A percentile compares a stretch with the other conserved stretches of the same genome.
phyloP scores from a whole-genome alignment of 257 asterid genomes.

The Eucommia ulmoides region DNA sequence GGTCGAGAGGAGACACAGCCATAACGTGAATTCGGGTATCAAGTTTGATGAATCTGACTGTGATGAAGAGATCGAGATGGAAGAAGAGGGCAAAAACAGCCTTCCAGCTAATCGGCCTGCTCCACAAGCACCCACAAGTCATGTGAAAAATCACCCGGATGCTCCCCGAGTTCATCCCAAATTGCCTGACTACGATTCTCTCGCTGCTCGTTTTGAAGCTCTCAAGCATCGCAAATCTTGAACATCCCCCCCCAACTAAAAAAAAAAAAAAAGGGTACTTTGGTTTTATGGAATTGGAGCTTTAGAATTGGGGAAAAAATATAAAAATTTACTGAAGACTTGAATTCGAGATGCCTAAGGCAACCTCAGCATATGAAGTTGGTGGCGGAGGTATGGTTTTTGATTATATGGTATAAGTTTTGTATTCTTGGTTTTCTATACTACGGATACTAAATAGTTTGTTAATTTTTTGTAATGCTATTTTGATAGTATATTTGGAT shows the following conservation, averaged over 20 bases:
- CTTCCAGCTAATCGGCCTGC: conserved; percentile 48
- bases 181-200: conserved; percentile 70
- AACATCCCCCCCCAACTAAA: too few species aligned
- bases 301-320: too few species aligned
- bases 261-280: background rate
- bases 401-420: too few species aligned
- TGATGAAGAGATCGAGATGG: conserved; percentile 29
- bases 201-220: conserved; percentile 92
- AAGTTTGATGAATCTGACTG: conserved; percentile 58
- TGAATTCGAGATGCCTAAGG: too few species aligned
- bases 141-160: conserved; percentile 14
- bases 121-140: conserved; percentile 23
- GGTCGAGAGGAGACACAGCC: conserved; percentile 54
- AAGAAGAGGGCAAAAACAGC: conserved; percentile 13
- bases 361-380: too few species aligned
- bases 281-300: background rate
- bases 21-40: conserved; percentile 22
- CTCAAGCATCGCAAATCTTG: conserved; percentile 46
- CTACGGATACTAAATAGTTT: too few species aligned
- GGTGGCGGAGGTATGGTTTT: too few species aligned
- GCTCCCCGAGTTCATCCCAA: conserved; percentile 66
- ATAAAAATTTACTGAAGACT: too few species aligned
- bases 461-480: too few species aligned
- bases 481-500: too few species aligned
- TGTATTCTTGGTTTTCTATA: too few species aligned